phyloP scores from a whole-genome alignment of 768 basidiomycete species.

The Phaffia australis region DNA sequence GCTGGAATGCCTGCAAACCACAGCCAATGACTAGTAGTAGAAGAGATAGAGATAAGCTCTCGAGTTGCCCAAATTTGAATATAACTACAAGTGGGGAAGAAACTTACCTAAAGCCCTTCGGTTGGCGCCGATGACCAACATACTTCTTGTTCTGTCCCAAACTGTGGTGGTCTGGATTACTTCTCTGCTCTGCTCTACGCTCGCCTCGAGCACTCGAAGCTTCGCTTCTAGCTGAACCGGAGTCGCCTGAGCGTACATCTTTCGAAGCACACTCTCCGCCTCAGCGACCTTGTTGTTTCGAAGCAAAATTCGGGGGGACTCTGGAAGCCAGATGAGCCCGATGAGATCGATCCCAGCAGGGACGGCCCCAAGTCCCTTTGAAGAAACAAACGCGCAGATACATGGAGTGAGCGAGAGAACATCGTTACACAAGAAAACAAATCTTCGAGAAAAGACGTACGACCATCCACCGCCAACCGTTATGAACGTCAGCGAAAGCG shows the following conservation, averaged over 20 bases:
- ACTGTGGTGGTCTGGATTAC: conserved; percentile 53
- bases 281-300: conserved; percentile 45
- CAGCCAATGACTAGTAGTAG: conserved; percentile 53
- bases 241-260: conserved; percentile 58
- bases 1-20: conserved; percentile 73
- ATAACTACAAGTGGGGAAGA: too few relatives aligned
- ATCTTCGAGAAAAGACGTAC: neutral
- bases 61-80: too few relatives aligned
- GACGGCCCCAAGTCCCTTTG: conserved; percentile 49
- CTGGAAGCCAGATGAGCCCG: conserved; percentile 57
- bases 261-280: conserved; percentile 50
- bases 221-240: conserved; percentile 58
- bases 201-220: conserved; percentile 50
- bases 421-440: neutral
- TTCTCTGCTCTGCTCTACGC: conserved; percentile 53
- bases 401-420: neutral
- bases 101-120: conserved; percentile 56
- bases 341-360: conserved; percentile 57
- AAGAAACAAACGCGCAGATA: neutral
- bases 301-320: conserved; percentile 66
- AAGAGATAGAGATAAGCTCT: neutral
- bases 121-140: conserved; percentile 51
- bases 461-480: conserved; percentile 70
- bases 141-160: conserved; percentile 47
- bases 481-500: conserved; percentile 41